Evolutionary conservation across 192 early-diverging fungal species (phyloP), one percentile per base, ranked within the genome.

Genomic region (Spizellomyces sp.): DNA sequence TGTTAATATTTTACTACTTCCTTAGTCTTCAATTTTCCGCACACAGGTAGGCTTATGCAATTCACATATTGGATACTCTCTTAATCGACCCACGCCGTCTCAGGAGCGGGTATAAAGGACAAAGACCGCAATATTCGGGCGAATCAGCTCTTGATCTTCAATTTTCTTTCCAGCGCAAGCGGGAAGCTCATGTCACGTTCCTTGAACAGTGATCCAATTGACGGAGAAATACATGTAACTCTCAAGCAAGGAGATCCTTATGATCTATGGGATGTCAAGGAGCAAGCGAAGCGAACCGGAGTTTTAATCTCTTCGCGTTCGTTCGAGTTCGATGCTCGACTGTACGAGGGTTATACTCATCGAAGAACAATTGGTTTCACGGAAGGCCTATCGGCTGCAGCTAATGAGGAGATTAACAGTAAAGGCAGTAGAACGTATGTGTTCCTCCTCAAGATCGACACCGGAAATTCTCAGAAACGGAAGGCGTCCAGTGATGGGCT

Each of bases 321-420:
- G 4, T 79, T 83, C 54, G 82, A 86, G n/a, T 97, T 98, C 76
- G 75, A 77, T 17, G 79, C 89, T 4, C 73, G 75, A 5, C 76
- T 85, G 58, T 96, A 88, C 76, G 92, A 92, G 5, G 93, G 91
- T 8, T 99, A 99, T 70, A 83, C 88, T 71, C 96, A 99, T 83
- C 87, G 96, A 7, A 87, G 96, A 52, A 99, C 96, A 5, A 88
- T 99, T n/a, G 96, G 96, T 6, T 97, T 91, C 76, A 88, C 93
- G 73, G 87, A 95, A 36, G 92, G 93, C 0, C 46, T 91, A 14
- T 94, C 91, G 48, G 84, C 81, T 41, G 80, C 75, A 5, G 87
- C 79, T 6, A 98, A 98, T 76, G 86, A 83, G 57, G 95, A 98
- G 77, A 94, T 97, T 43, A 9, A 74, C 5, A 71, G 84, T 54